Base-by-base conservation (phyloP, 495 filamentous ascomycete species). In the Hypoxylon intermedium region DNA sequence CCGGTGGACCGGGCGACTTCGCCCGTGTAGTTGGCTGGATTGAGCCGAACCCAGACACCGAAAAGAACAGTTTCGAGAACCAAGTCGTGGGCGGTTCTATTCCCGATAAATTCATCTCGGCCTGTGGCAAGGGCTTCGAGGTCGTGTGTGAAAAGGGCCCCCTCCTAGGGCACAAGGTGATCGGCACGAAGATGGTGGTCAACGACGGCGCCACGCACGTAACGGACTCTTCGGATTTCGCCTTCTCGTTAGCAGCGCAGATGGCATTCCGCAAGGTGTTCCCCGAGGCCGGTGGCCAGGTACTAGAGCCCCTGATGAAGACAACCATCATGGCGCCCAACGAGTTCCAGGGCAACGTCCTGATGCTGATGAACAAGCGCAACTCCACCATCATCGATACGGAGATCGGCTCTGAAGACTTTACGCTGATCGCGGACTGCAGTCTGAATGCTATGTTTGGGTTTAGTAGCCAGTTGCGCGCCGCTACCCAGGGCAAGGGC, bases 271-370 rank as follows among this genome's bases (percentile, higher is more conserved):
- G 90, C 63, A 97, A 97, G 79, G 89, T 91, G 9, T 99, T 99
- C 80, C 77, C 79, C 42, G 83, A 87, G 6, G 92, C 86, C 6
- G 79, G 84, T 52, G 92, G 93, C 5, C 76, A 87, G 57, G 85
- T 99, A 11, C 84, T 99, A 7, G 95, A 99, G 75, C 95, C 95
- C 18, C 75, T 99, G 52, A 99, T 99, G 95, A 98, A 97, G 82
- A 97, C 92, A 7, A 89, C 90, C 42, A 90, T 99, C 62, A 96
- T 91, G 20, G 93, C 95, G 3, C 95, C 95, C 5, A 89, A 89
- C 67, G 95, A 98, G 80, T 99, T 99, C 83, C 95, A 99, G 79
- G 95, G 95, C 65, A 93, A 91, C 72, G 87, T 98, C 37, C 90
- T 98, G 18, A 92, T 90, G 53, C 74, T 99, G 34, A 78, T 99